Conservation (phyloP, 1,284 basidiomycete genomes). For the Ganoderma resinaceum region DNA sequence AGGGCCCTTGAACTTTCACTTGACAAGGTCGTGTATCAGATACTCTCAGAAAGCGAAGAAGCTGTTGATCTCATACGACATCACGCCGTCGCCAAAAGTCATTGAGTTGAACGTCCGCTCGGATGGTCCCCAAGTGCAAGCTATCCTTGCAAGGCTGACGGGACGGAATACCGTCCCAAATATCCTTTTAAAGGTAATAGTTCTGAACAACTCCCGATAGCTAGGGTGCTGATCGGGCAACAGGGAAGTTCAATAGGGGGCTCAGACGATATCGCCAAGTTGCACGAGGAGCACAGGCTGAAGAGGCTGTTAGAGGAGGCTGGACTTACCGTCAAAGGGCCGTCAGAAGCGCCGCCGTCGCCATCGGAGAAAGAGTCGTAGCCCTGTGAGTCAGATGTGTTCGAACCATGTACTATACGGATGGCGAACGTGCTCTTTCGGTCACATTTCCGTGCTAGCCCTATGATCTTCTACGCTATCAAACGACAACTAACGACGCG, state of each 20-base stretch:
- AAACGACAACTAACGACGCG: neutral
- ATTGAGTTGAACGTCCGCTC: conserved; percentile 80
- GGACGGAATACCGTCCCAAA: conserved; percentile 78
- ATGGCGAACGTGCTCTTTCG: neutral
- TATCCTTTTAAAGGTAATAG: conserved; percentile 54
- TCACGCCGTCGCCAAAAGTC: conserved; percentile 72
- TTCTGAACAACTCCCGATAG: too few species aligned
- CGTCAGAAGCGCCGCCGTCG: neutral
- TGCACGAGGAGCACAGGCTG: conserved; percentile 58
- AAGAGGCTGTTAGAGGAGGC: conserved; percentile 50
- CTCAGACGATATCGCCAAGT: conserved; percentile 63
- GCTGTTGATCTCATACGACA: conserved; percentile 68
- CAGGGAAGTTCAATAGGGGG: conserved; percentile 75
- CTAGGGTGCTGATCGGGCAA: neutral
- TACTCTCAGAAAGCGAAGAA: conserved; percentile 76
- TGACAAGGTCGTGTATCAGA: conserved; percentile 43
- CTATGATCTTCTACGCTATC: neutral
- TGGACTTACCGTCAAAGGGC: conserved; percentile 45
- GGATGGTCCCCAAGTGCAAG: conserved; percentile 70
- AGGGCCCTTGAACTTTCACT: neutral
- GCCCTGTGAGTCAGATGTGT: neutral
- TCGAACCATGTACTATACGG: neutral
- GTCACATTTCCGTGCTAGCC: neutral
- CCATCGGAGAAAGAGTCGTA: neutral
- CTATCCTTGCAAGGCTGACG: conserved; percentile 71